A percentile compares a stretch with the other conserved stretches of the same genome.
Evolutionary conservation across 2,329 filamentous ascomycete genomes (phyloP).

Genomic region (Fusarium camptoceras): DNA sequence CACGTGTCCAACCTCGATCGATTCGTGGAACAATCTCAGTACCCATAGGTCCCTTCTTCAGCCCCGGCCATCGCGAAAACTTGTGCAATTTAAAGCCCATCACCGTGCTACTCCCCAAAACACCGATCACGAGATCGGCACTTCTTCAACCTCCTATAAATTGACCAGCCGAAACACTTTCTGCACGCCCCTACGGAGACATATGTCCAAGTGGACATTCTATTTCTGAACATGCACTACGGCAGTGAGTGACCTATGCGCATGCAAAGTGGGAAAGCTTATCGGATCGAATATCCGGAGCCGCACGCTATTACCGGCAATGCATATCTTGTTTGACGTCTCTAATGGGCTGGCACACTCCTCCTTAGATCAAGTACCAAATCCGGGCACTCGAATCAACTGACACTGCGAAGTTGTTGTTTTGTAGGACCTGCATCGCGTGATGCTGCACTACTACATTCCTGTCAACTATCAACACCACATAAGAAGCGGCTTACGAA

Average conservation of each 20-base stretch:
- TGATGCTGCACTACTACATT: constrained; percentile 11
- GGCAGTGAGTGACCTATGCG: neutral
- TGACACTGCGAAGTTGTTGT: constrained; percentile 7
- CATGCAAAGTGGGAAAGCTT: neutral
- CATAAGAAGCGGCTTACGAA: neutral
- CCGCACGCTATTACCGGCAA: constrained; percentile 4
- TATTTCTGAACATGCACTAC: neutral
- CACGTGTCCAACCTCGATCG: neutral
- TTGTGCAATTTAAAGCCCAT: neutral
- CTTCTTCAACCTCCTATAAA: neutral
- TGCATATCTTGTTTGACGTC: constrained; percentile 5
- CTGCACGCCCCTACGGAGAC: neutral
- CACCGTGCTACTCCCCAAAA: neutral
- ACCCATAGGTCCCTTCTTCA: neutral
- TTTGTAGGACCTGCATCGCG: constrained; percentile 2
- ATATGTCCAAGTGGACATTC: neutral
- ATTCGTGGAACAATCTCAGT: neutral
- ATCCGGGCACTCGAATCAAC: neutral
- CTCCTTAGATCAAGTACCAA: neutral
- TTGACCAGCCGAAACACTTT: neutral
- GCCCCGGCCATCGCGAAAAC: neutral
- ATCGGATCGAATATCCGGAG: constrained; percentile 9
- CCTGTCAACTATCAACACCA: neutral
- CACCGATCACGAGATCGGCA: neutral
- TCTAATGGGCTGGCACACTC: neutral